A percentile compares a stretch with the other conserved stretches of the same genome.
phyloP scores from a whole-genome alignment of 225 moss, liverwort and hornwort genomes.

The Rhytidiadelphus loreus region DNA sequence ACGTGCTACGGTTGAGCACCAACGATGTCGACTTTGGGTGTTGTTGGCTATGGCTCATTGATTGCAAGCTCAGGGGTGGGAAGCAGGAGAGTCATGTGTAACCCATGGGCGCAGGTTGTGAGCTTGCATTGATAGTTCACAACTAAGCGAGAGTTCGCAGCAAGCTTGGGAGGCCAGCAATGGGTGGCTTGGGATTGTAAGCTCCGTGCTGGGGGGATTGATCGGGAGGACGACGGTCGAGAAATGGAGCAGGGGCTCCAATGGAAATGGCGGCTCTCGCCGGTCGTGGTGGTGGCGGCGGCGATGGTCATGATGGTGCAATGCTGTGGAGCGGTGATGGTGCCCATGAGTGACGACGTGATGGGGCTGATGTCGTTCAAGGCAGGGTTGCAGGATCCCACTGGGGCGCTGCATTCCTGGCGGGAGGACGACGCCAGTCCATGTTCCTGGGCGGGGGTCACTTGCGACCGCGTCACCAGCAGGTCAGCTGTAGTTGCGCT shows the following conservation, averaged over 20 bases:
- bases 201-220: not conserved
- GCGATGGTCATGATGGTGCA: not conserved
- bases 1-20: not conserved
- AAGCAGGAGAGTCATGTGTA: not conserved
- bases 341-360: constrained; percentile 88
- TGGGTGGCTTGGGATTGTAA: not conserved
- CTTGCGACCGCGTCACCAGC: constrained; percentile 48
- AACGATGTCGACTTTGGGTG: not conserved
- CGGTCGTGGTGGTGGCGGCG: not conserved
- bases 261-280: not conserved
- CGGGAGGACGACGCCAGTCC: constrained; percentile 74
- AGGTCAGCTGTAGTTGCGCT: constrained; percentile 18
- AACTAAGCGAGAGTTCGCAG: not conserved
- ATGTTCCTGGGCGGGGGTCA: constrained; percentile 71
- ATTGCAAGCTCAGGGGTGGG: not conserved
- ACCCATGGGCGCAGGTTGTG: not conserved
- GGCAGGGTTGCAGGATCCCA: constrained; percentile 45
- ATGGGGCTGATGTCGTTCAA: constrained; percentile 88
- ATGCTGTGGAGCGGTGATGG: constrained; percentile 44
- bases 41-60: not conserved
- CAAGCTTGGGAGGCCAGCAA: not conserved
- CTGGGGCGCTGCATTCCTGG: constrained; percentile 60
- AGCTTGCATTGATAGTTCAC: not conserved
- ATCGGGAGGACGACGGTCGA: not conserved
- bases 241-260: not conserved